Base-by-base conservation (phyloP, 2,329 filamentous ascomycete genomes). In the Diplodia seriata region DNA sequence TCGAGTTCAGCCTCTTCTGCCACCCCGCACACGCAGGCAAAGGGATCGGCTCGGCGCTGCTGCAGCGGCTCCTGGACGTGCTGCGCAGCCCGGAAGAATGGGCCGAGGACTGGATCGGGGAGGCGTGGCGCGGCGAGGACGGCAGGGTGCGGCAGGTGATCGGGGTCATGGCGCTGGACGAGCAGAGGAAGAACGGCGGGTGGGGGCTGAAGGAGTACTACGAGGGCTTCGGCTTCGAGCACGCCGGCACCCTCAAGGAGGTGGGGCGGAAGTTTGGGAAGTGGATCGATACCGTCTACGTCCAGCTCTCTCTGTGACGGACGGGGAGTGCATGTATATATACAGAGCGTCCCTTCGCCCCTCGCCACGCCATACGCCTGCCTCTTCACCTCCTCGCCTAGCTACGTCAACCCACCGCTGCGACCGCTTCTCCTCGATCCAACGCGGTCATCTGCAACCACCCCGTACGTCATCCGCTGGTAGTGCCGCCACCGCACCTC, bases 1-100 rank as follows among this genome's bases (percentile, higher is more conserved):
- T 80, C 9, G 80, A 82, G 68, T 70, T 81, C 7, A 76, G 75
- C 0, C 70, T 82, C 14, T 81, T 80, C 68, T 75, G 80, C 56
- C 78, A 79, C 68, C 78, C 76, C 1, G 73, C 76, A 0, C 69
- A 80, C 53, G 74, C 71, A 15, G 71, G 70, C 2, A 72, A 70
- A 20, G 76, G 77, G 3, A 71, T 81, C 38, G 80, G 80, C 5
- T 73, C 76, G 4, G 62, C 36, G 43, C 69, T 81, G 20, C 70
- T 81, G 12, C 68, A 68, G 18, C 70, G 70, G 49, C 57, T 81
- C 1, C 40, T 81, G 53, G 71, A 71, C 2, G 53, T 71, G n/a
- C 70, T 80, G 6, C 71, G 71, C 20, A 20, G 64, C 15, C 72
- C 73, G 29, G 62, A 69, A 23, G 50, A 66, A 9, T 73, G 65